phyloP scores from a whole-genome alignment of 352 stramenopile genomes.

The Hyaloperonospora arabidopsidis region DNA sequence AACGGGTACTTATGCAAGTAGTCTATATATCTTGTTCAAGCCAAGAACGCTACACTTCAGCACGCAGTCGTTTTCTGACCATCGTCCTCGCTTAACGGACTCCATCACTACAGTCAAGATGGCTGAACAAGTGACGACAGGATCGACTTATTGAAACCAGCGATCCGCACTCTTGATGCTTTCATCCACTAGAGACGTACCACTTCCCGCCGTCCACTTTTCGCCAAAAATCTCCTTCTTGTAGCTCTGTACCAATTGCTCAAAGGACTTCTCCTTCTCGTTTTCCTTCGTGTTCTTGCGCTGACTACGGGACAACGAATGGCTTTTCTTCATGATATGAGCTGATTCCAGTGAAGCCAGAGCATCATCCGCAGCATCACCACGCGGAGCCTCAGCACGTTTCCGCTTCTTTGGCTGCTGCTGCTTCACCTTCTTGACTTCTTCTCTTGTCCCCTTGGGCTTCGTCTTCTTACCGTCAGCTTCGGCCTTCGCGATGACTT shows the following conservation, averaged over 20 bases:
- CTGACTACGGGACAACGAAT: constrained; percentile 57
- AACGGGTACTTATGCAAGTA: constrained; percentile 10
- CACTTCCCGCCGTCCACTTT: constrained; percentile 11
- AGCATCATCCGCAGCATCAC: constrained; percentile 20
- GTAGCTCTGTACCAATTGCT: constrained; percentile 71
- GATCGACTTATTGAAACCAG: constrained; percentile 57
- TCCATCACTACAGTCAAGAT: background rate
- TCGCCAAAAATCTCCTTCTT: constrained; percentile 80
- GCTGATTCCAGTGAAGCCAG: constrained; percentile 17
- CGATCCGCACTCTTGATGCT: constrained; percentile 30
- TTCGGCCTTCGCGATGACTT: constrained; percentile 22
- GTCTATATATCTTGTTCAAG: constrained; percentile 13
- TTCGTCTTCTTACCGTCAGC: constrained; percentile 22
- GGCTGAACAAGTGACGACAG: constrained; percentile 2
- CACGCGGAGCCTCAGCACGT: constrained; percentile 13
- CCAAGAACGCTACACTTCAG: background rate
- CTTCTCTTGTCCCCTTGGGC: constrained; percentile 28
- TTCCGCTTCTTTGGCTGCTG: constrained; percentile 43
- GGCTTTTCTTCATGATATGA: constrained; percentile 25
- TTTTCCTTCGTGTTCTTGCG: constrained; percentile 51
- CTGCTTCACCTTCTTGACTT: constrained; percentile 27
- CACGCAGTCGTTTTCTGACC: too few relatives aligned
- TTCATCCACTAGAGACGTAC: constrained; percentile 9
- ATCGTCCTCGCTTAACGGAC: too few relatives aligned
- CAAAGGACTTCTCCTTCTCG: constrained; percentile 63